Evolutionary conservation across 805 yeast species (phyloP).

Genomic region (Maudiozyma turicensis): DNA sequence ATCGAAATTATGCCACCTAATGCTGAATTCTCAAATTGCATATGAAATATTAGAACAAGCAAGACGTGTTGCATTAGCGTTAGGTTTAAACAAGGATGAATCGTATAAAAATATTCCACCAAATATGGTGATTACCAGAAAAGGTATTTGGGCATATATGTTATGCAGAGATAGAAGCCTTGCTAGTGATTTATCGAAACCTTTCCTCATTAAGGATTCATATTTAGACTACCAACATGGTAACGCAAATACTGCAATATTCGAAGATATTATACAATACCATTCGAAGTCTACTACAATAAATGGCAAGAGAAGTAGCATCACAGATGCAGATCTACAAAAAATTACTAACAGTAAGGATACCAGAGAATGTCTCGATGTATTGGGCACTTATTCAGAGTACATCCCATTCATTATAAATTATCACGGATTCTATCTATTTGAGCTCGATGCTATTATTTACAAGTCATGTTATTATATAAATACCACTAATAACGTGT

Average conservation of each 20-base stretch:
- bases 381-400: background rate
- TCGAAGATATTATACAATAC: background rate
- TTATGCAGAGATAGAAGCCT: constrained; percentile 6
- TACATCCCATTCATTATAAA: background rate
- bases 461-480: background rate
- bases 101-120: constrained; percentile 25
- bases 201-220: constrained; percentile 8
- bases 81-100: constrained; percentile 47
- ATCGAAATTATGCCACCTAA: constrained; percentile 26
- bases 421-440: background rate
- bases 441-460: background rate
- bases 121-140: constrained; percentile 3
- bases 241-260: constrained; percentile 4
- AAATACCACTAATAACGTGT: background rate
- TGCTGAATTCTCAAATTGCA: constrained; percentile 32
- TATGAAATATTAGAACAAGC: constrained; percentile 35
- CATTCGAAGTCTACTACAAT: background rate
- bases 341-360: background rate
- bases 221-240: constrained; percentile 5
- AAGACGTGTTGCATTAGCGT: constrained; percentile 40
- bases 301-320: background rate
- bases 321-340: background rate
- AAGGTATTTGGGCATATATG: constrained; percentile 38
- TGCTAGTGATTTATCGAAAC: constrained; percentile 7
- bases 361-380: background rate